These are phyloP conservation scores for Ascochyta fabae DNA, from an alignment of 2,329 filamentous ascomycete genomes.

Conservation along the genomic window DNA sequence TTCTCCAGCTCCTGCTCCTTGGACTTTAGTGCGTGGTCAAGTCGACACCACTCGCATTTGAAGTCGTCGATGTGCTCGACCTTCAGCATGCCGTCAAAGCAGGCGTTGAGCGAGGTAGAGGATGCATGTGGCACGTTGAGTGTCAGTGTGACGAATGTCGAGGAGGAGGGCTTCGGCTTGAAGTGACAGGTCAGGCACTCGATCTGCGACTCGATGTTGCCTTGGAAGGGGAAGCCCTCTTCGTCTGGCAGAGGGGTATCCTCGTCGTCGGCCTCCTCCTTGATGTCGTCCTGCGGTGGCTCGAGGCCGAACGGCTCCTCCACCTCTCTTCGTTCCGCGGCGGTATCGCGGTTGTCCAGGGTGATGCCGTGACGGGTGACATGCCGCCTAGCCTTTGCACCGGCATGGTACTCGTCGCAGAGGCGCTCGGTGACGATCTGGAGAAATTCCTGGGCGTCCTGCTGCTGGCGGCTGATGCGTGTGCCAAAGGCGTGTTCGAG, in stretches of 20 bases:
- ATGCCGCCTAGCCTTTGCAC: conserved; percentile 71
- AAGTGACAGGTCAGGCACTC: conserved; percentile 91
- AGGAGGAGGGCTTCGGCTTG: conserved; percentile 81
- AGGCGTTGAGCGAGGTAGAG: conserved; percentile 81
- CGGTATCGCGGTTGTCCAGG: conserved; percentile 26
- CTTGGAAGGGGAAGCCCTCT: conserved; percentile 89
- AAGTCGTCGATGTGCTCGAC: conserved; percentile 97
- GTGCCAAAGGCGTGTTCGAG: conserved; percentile 88
- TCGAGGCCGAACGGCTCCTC: conserved; percentile 33
- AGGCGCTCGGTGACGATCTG: conserved; percentile 92
- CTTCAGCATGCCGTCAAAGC: conserved; percentile 93
- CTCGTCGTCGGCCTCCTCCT: conserved; percentile 38
- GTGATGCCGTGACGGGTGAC: conserved; percentile 50
- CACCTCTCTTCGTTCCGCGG: conserved; percentile 31
- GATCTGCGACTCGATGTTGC: conserved; percentile 90
- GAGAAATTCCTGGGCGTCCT: conserved; percentile 96
- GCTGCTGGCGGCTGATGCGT: conserved; percentile 90
- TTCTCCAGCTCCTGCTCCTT: conserved; percentile 66
- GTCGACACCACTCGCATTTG: conserved; percentile 88
- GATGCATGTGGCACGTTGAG: conserved; percentile 83
- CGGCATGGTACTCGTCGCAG: conserved; percentile 92
- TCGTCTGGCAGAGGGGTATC: conserved; percentile 51
- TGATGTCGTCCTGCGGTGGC: conserved; percentile 36
- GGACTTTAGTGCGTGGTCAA: conserved; percentile 76
- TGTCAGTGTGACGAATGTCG: conserved; percentile 89